These are phyloP conservation scores for Bacidia gigantensis DNA, from an alignment of 495 filamentous ascomycete species.

Conservation along the genomic window DNA sequence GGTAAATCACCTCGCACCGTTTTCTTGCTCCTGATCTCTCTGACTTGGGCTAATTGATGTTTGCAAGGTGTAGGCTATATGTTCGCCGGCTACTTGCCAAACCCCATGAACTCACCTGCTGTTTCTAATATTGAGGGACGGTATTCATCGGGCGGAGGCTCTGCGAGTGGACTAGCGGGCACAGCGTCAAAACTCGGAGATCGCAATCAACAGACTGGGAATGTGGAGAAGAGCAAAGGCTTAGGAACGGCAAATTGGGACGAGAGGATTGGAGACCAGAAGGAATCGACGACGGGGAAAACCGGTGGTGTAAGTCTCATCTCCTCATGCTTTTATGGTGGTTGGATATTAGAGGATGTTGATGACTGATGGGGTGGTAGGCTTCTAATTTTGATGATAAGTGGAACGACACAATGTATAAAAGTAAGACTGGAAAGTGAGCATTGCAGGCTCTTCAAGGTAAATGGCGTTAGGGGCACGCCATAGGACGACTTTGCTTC, in stretches of 20 bases:
- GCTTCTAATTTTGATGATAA: not conserved
- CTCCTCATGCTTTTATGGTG: not conserved
- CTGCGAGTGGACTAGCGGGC: constrained; percentile 19
- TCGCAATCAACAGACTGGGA: constrained; percentile 10
- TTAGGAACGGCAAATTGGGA: constrained; percentile 16
- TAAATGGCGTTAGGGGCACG: not conserved
- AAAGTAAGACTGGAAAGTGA: constrained; percentile 7
- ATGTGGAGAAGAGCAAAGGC: constrained; percentile 13
- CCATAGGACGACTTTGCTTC: too few species aligned
- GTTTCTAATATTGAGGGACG: constrained; percentile 23
- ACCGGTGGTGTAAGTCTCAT: not conserved
- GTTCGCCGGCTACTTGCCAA: constrained; percentile 6
- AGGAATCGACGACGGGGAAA: constrained; percentile 14
- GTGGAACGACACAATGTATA: constrained; percentile 7
- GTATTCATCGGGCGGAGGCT: constrained; percentile 20
- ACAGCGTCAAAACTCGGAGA: constrained; percentile 13
- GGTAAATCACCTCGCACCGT: constrained; percentile 14
- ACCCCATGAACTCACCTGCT: constrained; percentile 14
- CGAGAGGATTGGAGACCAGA: constrained; percentile 18
- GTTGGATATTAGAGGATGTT: not conserved
- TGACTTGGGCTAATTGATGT: not conserved
- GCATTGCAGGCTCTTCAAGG: not conserved
- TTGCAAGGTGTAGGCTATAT: constrained; percentile 2
- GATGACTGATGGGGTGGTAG: not conserved
- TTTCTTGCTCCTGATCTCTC: too few species aligned